phyloP scores from a whole-genome alignment of 805 yeast genomes.

The Suhomyces sp. region DNA sequence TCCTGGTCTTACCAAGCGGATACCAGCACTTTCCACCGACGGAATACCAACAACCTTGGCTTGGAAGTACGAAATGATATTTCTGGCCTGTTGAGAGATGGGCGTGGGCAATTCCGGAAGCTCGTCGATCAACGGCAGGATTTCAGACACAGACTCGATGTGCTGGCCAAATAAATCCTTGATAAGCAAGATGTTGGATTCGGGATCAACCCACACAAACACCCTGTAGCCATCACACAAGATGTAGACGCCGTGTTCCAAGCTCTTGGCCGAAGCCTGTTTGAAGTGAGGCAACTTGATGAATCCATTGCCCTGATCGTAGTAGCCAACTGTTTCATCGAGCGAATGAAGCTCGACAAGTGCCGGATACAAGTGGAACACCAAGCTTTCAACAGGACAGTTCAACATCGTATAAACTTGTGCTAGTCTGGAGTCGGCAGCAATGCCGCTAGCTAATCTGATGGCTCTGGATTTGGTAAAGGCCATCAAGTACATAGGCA shows the following conservation, averaged over 20 bases:
- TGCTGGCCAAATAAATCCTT: constrained; percentile 69
- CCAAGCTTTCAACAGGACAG: constrained; percentile 53
- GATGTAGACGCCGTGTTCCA: constrained; percentile 74
- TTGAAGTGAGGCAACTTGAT: constrained; percentile 50
- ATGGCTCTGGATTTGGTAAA: constrained; percentile 69
- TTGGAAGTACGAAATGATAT: constrained; percentile 56
- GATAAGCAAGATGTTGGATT: constrained; percentile 62
- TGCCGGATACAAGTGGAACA: constrained; percentile 75
- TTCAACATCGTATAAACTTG: constrained; percentile 50
- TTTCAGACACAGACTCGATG: constrained; percentile 42
- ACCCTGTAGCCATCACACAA: constrained; percentile 64
- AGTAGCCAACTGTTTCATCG: constrained; percentile 49
- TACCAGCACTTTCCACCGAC: constrained; percentile 33
- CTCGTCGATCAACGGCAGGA: constrained; percentile 51
- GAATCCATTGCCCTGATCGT: constrained; percentile 27
- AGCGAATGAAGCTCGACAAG: constrained; percentile 69
- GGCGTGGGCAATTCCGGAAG: constrained; percentile 70
- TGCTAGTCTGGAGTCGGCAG: constrained; percentile 64
- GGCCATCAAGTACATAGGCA: constrained; percentile 65
- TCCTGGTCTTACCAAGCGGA: constrained; percentile 63
- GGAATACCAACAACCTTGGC: constrained; percentile 25
- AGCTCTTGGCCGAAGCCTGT: constrained; percentile 41
- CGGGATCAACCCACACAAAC: constrained; percentile 65
- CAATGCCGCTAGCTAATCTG: constrained; percentile 43
- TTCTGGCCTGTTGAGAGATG: constrained; percentile 65